Evolutionary conservation across 2,329 filamentous ascomycete genomes (phyloP).

Genomic region (Pseudogymnoascus sp.): DNA sequence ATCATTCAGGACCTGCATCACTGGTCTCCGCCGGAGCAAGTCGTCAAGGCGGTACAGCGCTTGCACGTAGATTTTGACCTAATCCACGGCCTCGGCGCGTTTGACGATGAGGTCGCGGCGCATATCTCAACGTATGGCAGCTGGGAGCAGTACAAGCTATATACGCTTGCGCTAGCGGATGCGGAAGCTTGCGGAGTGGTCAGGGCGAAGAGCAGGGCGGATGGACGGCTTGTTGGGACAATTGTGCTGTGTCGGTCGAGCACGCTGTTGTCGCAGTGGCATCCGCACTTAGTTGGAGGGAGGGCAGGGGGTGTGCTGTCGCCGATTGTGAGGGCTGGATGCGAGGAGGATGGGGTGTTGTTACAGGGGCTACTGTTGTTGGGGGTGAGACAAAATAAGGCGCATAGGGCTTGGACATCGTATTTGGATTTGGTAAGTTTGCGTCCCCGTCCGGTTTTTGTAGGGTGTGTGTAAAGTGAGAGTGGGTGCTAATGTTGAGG

Average conservation of each 20-base stretch:
- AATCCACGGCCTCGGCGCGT: constrained; percentile 42
- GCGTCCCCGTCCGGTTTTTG: neutral
- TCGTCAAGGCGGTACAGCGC: constrained; percentile 46
- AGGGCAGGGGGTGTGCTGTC: constrained; percentile 55
- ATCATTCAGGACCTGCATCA: constrained; percentile 49
- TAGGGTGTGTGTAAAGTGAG: neutral
- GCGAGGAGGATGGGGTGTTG: constrained; percentile 53
- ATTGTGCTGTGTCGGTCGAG: constrained; percentile 55
- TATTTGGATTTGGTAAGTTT: constrained; percentile 9
- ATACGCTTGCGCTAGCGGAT: constrained; percentile 53
- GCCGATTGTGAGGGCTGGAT: constrained; percentile 54
- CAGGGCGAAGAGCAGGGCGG: constrained; percentile 52
- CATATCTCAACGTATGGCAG: constrained; percentile 56
- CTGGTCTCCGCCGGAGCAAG: constrained; percentile 54
- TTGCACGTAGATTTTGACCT: constrained; percentile 49
- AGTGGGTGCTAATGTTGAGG: neutral
- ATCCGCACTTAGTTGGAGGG: constrained; percentile 36
- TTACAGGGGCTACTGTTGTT: constrained; percentile 57
- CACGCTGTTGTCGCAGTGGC: constrained; percentile 40
- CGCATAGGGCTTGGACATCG: constrained; percentile 51
- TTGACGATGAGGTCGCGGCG: constrained; percentile 47
- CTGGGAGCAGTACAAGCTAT: constrained; percentile 57
- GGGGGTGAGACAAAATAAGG: constrained; percentile 57
- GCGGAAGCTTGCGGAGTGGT: constrained; percentile 56
- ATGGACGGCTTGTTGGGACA: constrained; percentile 53